These are phyloP conservation scores for Marchantia polymorpha DNA, from an alignment of 225 moss, liverwort and hornwort genomes.

Conservation along the genomic window DNA sequence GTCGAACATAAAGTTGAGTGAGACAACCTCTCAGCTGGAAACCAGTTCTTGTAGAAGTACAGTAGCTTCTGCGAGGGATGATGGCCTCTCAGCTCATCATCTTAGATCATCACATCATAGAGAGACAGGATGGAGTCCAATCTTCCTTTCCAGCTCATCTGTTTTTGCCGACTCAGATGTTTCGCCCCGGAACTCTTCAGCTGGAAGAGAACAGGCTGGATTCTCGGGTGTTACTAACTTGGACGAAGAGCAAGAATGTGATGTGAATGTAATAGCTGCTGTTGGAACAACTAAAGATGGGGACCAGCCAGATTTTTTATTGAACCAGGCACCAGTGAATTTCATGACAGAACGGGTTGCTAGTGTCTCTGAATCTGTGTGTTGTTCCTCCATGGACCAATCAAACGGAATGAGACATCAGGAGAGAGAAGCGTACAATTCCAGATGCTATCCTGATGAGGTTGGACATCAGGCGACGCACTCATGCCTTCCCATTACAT, in stretches of 20 bases:
- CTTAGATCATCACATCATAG: not conserved
- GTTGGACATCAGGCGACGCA: constrained; percentile 9
- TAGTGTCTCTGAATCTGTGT: not conserved
- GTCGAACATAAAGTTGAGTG: not conserved
- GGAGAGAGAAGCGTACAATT: constrained; percentile 6
- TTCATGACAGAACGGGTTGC: not conserved
- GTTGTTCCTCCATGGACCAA: constrained; percentile 15
- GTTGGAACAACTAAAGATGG: constrained; percentile 15
- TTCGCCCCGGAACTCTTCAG: not conserved
- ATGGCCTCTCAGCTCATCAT: not conserved
- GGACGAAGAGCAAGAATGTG: constrained; percentile 25
- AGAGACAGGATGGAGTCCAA: not conserved
- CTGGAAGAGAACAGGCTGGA: not conserved
- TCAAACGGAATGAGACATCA: constrained; percentile 6
- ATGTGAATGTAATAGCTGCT: constrained; percentile 23
- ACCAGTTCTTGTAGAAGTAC: not conserved
- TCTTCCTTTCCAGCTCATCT: not conserved
- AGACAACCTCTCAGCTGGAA: not conserved
- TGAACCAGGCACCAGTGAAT: not conserved
- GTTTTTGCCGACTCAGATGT: no score
- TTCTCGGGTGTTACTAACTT: constrained; percentile 4
- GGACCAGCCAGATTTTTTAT: not conserved
- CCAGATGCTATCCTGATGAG: not conserved
- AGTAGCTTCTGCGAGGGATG: not conserved
- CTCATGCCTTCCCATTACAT: constrained; percentile 1